Base-by-base conservation (phyloP, 768 basidiomycete species). In the Mycena polygramma region DNA sequence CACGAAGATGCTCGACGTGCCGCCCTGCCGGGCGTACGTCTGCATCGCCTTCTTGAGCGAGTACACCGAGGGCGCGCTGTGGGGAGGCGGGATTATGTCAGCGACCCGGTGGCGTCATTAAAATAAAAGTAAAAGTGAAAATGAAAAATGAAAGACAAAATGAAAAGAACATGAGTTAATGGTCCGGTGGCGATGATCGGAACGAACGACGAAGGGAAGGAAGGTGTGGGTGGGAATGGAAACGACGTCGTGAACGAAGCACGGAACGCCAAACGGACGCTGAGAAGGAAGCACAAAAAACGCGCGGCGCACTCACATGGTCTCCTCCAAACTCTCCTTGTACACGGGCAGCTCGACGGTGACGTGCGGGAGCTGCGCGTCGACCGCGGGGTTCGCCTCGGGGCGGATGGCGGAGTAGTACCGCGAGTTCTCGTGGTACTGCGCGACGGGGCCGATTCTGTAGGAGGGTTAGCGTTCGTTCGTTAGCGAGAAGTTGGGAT, bases 11-110 rank as follows among this genome's bases (percentile, higher is more conserved):
- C 89, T 79, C 13, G 92, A 93, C 1, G 92, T 91, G 7, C 94
- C 94, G 57, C 95, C 94, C 79, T 96, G 94, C n/a, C 94, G 86
- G 7, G 94, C 94, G 76, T 95, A 95, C n/a, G 93, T 93, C 78
- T 93, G 93, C 90, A 95, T 95, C 0, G 94, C 94, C 81, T 91
- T 91, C 81, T 94, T 94, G 71, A 91, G 82, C 0, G 92, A 95
- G 75, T 87, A 87, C 6, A 96, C 90, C 20, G 93, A 94, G 6
- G 92, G 93, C 9, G 89, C 77, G 70, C 93, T 94, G 76, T 7
- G 63, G 71, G 7, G 30, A 30, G 30, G 30, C 30, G 30, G 30
- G 30, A 30, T 30, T 30, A 30, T 30, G 30, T 30, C 30, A 30
- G 30, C 30, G 30, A n/a, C n/a, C n/a, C n/a, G n/a, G n/a, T n/a